Conservation (phyloP, 805 yeast genomes). For the Monosporozyma aerobia region DNA sequence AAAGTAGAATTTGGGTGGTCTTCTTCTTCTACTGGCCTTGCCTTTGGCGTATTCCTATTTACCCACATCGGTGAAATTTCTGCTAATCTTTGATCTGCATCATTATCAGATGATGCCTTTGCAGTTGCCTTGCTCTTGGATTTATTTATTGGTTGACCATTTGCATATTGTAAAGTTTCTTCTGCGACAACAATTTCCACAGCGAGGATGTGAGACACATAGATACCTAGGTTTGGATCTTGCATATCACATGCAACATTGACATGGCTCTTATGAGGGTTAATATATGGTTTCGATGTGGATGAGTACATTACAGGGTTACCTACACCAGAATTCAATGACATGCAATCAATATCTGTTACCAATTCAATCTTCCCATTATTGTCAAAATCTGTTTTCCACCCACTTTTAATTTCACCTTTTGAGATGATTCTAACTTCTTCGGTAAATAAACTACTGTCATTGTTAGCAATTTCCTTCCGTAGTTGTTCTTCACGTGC, state of each 20-base stretch:
- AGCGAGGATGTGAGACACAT: conserved; percentile 64
- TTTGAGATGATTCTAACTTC: conserved; percentile 64
- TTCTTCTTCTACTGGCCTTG: conserved; percentile 15
- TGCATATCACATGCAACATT: conserved; percentile 72
- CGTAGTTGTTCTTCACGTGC: conserved; percentile 25
- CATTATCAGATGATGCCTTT: not conserved
- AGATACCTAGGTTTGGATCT: conserved; percentile 72
- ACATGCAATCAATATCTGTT: conserved; percentile 56
- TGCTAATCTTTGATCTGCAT: conserved; percentile 34
- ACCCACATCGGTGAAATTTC: conserved; percentile 38
- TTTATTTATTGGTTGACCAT: conserved; percentile 24
- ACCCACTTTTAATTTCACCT: conserved; percentile 82
- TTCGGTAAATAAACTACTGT: conserved; percentile 50
- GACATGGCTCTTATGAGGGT: conserved; percentile 23
- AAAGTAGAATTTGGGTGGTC: conserved; percentile 8
- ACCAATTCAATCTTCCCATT: conserved; percentile 73
- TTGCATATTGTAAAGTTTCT: conserved; percentile 48
- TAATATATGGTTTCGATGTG: conserved; percentile 26
- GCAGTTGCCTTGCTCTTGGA: not conserved
- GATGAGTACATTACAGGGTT: conserved; percentile 38
- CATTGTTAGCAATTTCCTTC: conserved; percentile 28
- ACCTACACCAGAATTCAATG: conserved; percentile 45
- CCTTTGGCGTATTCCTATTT: conserved; percentile 23
- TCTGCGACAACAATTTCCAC: conserved; percentile 93
- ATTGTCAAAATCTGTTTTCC: conserved; percentile 86